Conservation (phyloP, 2,329 filamentous ascomycete genomes). For the Oidium heveae region DNA sequence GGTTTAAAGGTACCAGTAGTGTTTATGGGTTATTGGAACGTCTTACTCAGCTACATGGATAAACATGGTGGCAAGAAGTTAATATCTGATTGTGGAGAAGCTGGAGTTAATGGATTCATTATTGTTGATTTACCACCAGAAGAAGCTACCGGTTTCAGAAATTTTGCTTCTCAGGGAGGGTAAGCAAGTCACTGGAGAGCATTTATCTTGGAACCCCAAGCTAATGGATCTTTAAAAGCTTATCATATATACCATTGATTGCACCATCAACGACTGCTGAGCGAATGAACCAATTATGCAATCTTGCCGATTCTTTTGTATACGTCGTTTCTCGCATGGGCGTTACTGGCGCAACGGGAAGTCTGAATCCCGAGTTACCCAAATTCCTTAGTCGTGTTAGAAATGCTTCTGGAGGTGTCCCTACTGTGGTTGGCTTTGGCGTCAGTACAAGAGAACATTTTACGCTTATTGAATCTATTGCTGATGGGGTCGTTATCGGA, state of each 20-base stretch:
- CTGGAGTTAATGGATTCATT: slow-evolving; percentile 88
- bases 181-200: slow-evolving; percentile 17
- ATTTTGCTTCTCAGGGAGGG: slow-evolving; percentile 55
- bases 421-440: slow-evolving; percentile 83
- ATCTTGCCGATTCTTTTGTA: slow-evolving; percentile 94
- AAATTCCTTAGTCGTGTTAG: slow-evolving; percentile 67
- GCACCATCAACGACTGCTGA: slow-evolving; percentile 78
- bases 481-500: slow-evolving; percentile 89
- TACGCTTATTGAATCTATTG: slow-evolving; percentile 53
- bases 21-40: slow-evolving; percentile 99
- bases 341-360: slow-evolving; percentile 73
- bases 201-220: slow-evolving; percentile 2
- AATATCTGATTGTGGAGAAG: slow-evolving; percentile 57
- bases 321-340: slow-evolving; percentile 96
- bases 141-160: slow-evolving; percentile 79
- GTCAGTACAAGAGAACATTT: slow-evolving; percentile 93
- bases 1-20: slow-evolving; percentile 65
- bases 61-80: slow-evolving; percentile 63
- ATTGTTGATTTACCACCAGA: slow-evolving; percentile 88
- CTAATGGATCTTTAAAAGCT: slow-evolving; percentile 18
- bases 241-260: slow-evolving; percentile 93
- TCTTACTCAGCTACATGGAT: slow-evolving; percentile 42
- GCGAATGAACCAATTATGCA: slow-evolving; percentile 87
- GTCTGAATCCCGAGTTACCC: slow-evolving; percentile 58
- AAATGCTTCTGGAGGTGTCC: slow-evolving; percentile 72